Base-by-base conservation (phyloP, 2,329 filamentous ascomycete genomes). In the Aspergillus sp. region DNA sequence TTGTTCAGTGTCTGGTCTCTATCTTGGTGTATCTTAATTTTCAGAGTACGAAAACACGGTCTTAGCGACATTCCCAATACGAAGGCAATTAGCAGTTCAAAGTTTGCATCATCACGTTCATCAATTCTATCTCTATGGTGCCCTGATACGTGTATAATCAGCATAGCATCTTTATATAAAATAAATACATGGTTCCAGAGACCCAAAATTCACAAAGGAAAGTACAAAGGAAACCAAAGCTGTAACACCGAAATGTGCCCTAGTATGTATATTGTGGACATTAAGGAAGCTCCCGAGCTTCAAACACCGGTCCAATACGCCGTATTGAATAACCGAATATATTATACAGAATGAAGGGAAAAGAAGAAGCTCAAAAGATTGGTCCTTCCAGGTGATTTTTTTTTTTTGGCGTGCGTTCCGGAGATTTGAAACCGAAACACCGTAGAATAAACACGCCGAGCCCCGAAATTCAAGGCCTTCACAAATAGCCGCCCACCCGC, bases 361-460 rank as follows among this genome's bases (percentile, higher is more conserved):
- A 55, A 48, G 44, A 39, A 12, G 26, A 39, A 38, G 36, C 36
- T 48, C 22, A 51, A 42, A 59, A 56, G 52, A 43, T 20, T 24
- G 18, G 52, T 61, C 52, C 7, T 57, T 39, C 55, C 43, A 52
- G 60, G 44, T 55, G 47, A 11, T 7, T 41, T 50, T 45, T 39
- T 30, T 9, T 39, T 50, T 45, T 39, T 22, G 39, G 30, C 18
- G 39, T 20, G 41, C 26, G 39, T 7, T n/a, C 49, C 20, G 13
- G 6, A 18, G 18, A 36, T 24, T 11, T 13, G 11, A 11, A 18
- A 53, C 32, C 5, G 12, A 13, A 26, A 48, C 56, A 59, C 47
- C 13, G 24, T 47, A 45, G 34, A 9, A 47, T 53, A 15, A 60
- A 65, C 68, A 66, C 63, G 68, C 62, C 62, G 62, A 62, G 64